phyloP scores from a whole-genome alignment of 1,139 yeast genomes.

The Candida labiduridarum region DNA sequence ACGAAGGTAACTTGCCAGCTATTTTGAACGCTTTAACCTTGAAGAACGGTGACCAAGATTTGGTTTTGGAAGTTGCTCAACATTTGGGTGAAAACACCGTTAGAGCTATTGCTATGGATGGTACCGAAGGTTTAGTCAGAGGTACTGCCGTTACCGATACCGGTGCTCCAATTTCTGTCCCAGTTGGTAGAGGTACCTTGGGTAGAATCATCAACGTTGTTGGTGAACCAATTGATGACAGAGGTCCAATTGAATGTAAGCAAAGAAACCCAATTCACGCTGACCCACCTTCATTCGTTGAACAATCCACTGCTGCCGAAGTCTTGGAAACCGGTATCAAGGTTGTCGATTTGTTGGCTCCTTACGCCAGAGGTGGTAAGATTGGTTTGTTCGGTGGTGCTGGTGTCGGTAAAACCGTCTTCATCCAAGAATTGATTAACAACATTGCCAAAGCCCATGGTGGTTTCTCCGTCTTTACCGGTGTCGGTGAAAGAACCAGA shows the following conservation, averaged over 20 bases:
- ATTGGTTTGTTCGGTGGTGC: constrained; percentile 99
- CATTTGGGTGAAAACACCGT: constrained; percentile 99
- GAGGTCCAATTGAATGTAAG: constrained; percentile 95
- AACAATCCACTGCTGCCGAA: constrained; percentile 97
- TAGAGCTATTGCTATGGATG: constrained; percentile 99
- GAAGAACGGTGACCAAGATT: constrained; percentile 65
- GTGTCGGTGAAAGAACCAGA: constrained; percentile 99
- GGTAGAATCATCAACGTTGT: constrained; percentile 98
- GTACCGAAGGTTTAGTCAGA: constrained; percentile 99
- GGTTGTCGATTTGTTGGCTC: constrained; percentile 99
- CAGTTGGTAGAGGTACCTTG: constrained; percentile 98
- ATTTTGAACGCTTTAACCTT: constrained; percentile 95
- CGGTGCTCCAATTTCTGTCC: constrained; percentile 98
- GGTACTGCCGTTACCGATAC: constrained; percentile 92
- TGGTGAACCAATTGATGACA: constrained; percentile 99
- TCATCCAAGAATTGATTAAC: constrained; percentile 99
- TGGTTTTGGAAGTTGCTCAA: constrained; percentile 98
- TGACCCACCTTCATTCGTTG: constrained; percentile 94
- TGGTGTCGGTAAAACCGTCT: constrained; percentile 99
- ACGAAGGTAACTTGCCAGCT: constrained; percentile 95
- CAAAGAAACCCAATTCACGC: constrained; percentile 97
- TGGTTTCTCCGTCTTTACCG: constrained; percentile 99
- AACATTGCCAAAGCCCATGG: constrained; percentile 99
- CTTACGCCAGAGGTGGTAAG: constrained; percentile 99
- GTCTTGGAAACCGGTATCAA: constrained; percentile 99